Percentiles rank a stretch among this genome's conserved stretches.
These are phyloP conservation scores for Cladobotryum protrusum DNA, from an alignment of 2,329 filamentous ascomycete species.

Conservation along the genomic window DNA sequence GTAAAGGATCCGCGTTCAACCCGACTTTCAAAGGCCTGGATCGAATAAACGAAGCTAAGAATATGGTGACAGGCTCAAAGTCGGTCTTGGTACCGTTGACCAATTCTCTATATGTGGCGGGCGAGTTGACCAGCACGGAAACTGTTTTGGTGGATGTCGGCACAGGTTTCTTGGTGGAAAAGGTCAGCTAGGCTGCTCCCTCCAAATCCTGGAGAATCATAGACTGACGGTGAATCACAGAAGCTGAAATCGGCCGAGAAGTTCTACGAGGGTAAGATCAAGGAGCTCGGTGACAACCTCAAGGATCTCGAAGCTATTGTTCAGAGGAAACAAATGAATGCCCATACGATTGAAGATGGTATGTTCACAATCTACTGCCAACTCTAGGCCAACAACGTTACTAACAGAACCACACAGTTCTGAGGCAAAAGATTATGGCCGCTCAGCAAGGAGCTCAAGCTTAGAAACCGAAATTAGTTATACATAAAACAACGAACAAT, in stretches of 20 bases:
- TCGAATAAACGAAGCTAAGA: not conserved
- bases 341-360: slow-evolving; percentile 86
- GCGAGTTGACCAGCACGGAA: slow-evolving; percentile 65
- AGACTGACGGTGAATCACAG: slow-evolving; percentile 26
- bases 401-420: slow-evolving; percentile 23
- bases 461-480: not conserved
- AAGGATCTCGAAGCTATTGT: slow-evolving; percentile 53
- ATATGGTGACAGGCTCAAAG: slow-evolving; percentile 29
- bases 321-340: slow-evolving; percentile 71
- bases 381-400: not conserved
- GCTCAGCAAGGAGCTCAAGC: slow-evolving; percentile 11
- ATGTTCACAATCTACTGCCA: slow-evolving; percentile 16
- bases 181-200: slow-evolving; percentile 44
- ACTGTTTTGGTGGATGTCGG: slow-evolving; percentile 87
- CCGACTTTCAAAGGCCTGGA: not conserved
- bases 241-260: slow-evolving; percentile 46
- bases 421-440: slow-evolving; percentile 37
- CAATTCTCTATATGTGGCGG: slow-evolving; percentile 88
- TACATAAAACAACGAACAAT: not conserved
- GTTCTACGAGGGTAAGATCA: slow-evolving; percentile 53
- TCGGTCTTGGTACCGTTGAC: slow-evolving; percentile 87
- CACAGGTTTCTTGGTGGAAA: slow-evolving; percentile 92
- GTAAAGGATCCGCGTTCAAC: slow-evolving; percentile 17
- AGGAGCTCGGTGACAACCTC: slow-evolving; percentile 46
- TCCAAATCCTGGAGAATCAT: not conserved